Evolutionary conservation across 1,284 basidiomycete species (phyloP), one percentile per base, ranked within the genome.

Genomic region (Apiotrichum porosum): DNA sequence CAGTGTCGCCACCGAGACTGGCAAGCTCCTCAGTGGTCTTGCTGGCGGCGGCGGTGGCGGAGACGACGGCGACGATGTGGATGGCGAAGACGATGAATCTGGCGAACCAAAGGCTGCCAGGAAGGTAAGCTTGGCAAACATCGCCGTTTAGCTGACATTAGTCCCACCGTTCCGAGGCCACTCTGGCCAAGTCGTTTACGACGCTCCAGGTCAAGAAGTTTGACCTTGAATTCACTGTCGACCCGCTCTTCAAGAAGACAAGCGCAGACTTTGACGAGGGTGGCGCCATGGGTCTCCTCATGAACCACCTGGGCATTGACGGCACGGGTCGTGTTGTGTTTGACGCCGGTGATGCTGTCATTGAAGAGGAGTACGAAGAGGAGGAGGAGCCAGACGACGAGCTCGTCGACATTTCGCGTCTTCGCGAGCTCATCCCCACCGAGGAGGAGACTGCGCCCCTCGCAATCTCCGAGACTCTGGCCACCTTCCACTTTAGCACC

Each of bases 211-310:
- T 83, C 74, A 97, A 97, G 79, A 95, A 94, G 68, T 79, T 90
- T 37, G 91, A 95, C 55, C 80, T 94, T 24, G 95, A 97, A 67
- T 97, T 97, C 73, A 86, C 84, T 37, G 91, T 97, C 33, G 94
- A 98, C 68, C 95, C 94, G 2, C 77, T 98, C 24, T 98, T 98
- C 78, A 88, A 84, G 73, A 98, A 98, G 78, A 98, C 95, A 0
- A 92, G 85, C 57, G 95, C 90, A 18, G 95, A 98, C 69, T 98
- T 98, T 68, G 94, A 98, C 69, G 95, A 98, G 71, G 95, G 94
- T 36, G 94, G 94, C 44, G 94, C 94, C 0, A 86, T 90, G 54
- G 94, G 94, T 9, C 71, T 95, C 42, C 76, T 95, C 33, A 92
- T 94, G 89, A 95, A 95, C 66, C 91, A 94, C 64, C 77, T 93